Conservation (phyloP, 345 rosid species). For the Gossypium thurberi region DNA sequence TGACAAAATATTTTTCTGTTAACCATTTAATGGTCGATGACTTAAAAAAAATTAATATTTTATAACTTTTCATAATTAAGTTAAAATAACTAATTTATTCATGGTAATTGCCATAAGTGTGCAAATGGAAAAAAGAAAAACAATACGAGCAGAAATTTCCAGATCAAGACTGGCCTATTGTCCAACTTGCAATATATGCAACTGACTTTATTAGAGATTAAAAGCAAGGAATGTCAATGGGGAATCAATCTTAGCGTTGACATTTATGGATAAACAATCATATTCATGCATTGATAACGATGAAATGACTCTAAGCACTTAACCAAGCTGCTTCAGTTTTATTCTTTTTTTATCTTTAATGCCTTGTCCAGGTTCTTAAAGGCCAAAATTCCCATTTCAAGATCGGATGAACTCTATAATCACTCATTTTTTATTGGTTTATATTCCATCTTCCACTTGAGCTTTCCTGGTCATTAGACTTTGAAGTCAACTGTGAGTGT, state of each 20-base stretch:
- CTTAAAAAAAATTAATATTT: no score
- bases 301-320: background rate
- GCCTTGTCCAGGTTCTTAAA: conserved; percentile 7
- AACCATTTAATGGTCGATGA: no score
- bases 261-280: background rate
- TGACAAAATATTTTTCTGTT: no score
- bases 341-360: background rate
- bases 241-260: conserved; percentile 9
- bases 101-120: no score
- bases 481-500: background rate
- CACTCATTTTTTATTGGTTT: no score
- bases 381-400: background rate
- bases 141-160: background rate
- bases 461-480: background rate
- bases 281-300: conserved; percentile 3
- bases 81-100: no score
- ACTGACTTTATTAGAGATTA: background rate
- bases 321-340: conserved; percentile 15
- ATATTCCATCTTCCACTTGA: background rate
- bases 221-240: conserved; percentile 5
- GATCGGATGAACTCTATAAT: background rate
- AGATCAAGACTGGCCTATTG: background rate
- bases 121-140: no score
- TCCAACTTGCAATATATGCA: conserved; percentile 9
- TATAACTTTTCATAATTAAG: no score